phyloP scores from a whole-genome alignment of 352 stramenopile genomes.

The Phytopythium kandeliae region DNA sequence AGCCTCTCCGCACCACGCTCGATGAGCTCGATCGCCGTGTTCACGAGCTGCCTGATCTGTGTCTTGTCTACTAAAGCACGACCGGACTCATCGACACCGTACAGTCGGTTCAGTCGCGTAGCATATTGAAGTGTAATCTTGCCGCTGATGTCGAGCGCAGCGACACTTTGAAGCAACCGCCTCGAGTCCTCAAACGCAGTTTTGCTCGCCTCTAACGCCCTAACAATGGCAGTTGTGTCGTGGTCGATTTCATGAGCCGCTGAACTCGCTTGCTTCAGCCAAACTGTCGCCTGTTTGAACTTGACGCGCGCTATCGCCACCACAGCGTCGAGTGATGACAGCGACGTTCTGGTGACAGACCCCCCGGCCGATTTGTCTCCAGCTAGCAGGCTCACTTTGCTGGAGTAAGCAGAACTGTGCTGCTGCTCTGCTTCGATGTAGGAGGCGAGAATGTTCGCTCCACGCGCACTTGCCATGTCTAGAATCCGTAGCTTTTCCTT shows the following conservation, averaged over 20 bases:
- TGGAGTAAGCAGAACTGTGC: conserved; percentile 1
- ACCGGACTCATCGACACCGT: not conserved
- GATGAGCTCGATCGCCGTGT: conserved; percentile 1
- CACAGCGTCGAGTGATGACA: conserved; percentile 14
- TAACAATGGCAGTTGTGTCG: not conserved
- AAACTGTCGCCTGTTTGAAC: conserved; percentile 22
- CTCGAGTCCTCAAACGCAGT: not conserved
- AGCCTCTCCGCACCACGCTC: not conserved
- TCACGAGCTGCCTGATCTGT: not conserved
- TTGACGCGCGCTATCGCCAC: conserved; percentile 23
- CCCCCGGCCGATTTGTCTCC: conserved; percentile 1
- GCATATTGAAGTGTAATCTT: conserved; percentile 1
- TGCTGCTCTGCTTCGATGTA: conserved; percentile 1
- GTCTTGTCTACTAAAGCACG: not conserved
- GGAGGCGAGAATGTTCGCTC: conserved; percentile 8
- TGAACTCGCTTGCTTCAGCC: conserved; percentile 13
- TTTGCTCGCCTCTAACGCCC: not conserved
- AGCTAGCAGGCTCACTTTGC: conserved; percentile 4
- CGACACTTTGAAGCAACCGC: not conserved
- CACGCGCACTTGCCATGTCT: conserved; percentile 14
- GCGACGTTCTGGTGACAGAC: not conserved
- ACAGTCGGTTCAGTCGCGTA: not conserved
- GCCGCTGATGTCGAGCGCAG: not conserved
- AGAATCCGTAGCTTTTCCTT: conserved; percentile 11
- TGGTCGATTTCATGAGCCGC: not conserved